A percentile compares a stretch with the other conserved stretches of the same genome.
Conservation (phyloP, 305 asterid species). For the Fraxinus greggii region DNA sequence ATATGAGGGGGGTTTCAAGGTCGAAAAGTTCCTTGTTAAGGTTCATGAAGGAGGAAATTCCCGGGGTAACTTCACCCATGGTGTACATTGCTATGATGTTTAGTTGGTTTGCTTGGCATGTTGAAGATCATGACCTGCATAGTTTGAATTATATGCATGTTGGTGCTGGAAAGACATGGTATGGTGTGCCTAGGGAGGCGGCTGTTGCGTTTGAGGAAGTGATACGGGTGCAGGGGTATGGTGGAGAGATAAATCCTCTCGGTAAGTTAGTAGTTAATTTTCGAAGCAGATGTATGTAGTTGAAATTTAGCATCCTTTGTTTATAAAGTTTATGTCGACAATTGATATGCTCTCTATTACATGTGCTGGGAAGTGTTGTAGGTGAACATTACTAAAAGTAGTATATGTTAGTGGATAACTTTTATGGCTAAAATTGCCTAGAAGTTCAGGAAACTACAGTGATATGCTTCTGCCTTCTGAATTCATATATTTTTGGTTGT, state of each 20-base stretch:
- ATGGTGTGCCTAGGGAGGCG: conserved; percentile 93
- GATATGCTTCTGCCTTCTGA: background rate
- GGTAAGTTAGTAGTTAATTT: conserved; percentile 45
- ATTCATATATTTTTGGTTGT: background rate
- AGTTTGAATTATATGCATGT: conserved; percentile 92
- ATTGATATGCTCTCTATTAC: conserved; percentile 14
- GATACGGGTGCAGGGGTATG: conserved; percentile 86
- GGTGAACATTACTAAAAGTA: background rate
- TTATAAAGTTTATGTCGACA: conserved; percentile 12
- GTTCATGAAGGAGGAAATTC: conserved; percentile 99
- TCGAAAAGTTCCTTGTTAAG: conserved; percentile 71
- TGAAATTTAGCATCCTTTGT: conserved; percentile 4
- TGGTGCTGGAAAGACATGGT: conserved; percentile 98
- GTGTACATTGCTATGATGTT: conserved; percentile 97
- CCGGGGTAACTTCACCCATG: conserved; percentile 99
- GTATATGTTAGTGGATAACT: conserved; percentile 7
- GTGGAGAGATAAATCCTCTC: conserved; percentile 94
- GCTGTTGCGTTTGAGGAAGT: conserved; percentile 98
- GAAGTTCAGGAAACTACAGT: background rate
- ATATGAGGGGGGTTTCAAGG: conserved; percentile 97
- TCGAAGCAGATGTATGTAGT: conserved; percentile 3
- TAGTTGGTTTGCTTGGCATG: conserved; percentile 99
- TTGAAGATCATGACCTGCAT: conserved; percentile 98
- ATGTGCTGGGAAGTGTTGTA: background rate
- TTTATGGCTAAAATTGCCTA: background rate